Evolutionary conservation across 768 basidiomycete species (phyloP).

Genomic region (Termitomyces eurrhizus): DNA sequence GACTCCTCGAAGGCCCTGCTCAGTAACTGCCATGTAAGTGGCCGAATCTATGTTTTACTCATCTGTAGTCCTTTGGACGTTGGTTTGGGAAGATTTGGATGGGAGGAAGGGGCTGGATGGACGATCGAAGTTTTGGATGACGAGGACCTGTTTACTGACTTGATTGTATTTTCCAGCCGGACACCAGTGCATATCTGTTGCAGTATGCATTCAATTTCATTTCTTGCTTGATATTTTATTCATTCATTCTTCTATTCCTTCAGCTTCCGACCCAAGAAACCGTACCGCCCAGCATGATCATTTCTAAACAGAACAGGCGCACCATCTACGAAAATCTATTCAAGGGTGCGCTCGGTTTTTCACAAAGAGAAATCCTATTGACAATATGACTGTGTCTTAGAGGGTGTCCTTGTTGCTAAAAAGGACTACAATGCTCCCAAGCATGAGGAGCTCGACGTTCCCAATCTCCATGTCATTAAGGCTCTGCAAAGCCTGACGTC

Average conservation of each 20-base stretch:
- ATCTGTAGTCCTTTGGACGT: conserved; percentile 18
- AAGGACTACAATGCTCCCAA: conserved; percentile 98
- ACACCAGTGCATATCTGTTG: conserved; percentile 37
- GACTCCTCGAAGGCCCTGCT: conserved; percentile 31
- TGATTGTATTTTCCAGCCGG: conserved; percentile 27
- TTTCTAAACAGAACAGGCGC: conserved; percentile 92
- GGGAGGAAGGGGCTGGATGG: conserved; percentile 36
- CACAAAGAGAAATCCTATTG: background rate
- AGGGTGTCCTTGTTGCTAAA: conserved; percentile 98
- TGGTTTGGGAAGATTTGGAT: conserved; percentile 23
- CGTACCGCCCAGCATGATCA: conserved; percentile 76
- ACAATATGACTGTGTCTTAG: conserved; percentile 23
- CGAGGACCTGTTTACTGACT: conserved; percentile 23
- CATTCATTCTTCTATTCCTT: background rate
- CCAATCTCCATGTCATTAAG: conserved; percentile 70
- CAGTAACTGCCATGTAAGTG: conserved; percentile 40
- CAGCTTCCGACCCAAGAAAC: conserved; percentile 32
- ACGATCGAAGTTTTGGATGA: conserved; percentile 31
- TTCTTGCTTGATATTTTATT: background rate
- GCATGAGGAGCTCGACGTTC: conserved; percentile 84
- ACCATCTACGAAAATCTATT: conserved; percentile 99
- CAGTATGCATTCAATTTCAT: conserved; percentile 28
- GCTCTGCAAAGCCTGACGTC: conserved; percentile 67
- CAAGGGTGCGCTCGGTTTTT: conserved; percentile 67
- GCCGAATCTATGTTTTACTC: conserved; percentile 18